Base-by-base conservation (phyloP, 805 yeast species). In the Pichia paraexigua region DNA sequence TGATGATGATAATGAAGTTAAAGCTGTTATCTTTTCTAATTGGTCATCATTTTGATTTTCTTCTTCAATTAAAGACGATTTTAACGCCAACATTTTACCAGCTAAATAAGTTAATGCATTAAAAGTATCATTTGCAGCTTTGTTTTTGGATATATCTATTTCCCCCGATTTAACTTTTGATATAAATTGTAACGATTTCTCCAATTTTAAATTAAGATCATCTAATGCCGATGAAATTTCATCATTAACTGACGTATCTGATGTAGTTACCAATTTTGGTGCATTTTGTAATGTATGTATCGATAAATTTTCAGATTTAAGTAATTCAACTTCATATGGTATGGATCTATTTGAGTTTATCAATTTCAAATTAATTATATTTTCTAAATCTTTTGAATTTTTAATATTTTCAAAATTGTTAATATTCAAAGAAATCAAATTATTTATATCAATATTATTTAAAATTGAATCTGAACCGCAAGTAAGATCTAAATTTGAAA, bases 61-160 rank as follows among this genome's bases (percentile, higher is more conserved):
- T 42, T 35, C 41, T 11, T 41, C 22, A 4, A 42, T 30, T 41
- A 37, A 37, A 10, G 20, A 15, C 5, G 45, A 27, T 24, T 45
- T 37, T 20, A 47, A 11, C 13, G 46, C 35, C 15, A 22, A 17
- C 43, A 41, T 9, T 43, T 48, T 22, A 13, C 42, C 37, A 17
- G 57, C 56, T 17, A 61, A 24, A 13, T 52, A 45, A 9, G 50
- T 43, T 12, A 60, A 52, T 11, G 54, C 45, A 24, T 49, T 47
- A 9, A 62, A 35, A n/a, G 55, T 35, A 2, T 48, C 45, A 22
- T 50, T 52, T 17, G 32, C 20, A 15, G 28, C 32, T 12, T 47
- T 32, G 15, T 39, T 21, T 9, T 35, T 43, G 20, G 48, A 45
- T 10, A 56, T 13, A 3, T 27, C 13, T 12, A 49, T 42, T 17